Evolutionary conservation across 1,139 yeast genomes (phyloP).

Genomic region (Meyerozyma guilliermondii): DNA sequence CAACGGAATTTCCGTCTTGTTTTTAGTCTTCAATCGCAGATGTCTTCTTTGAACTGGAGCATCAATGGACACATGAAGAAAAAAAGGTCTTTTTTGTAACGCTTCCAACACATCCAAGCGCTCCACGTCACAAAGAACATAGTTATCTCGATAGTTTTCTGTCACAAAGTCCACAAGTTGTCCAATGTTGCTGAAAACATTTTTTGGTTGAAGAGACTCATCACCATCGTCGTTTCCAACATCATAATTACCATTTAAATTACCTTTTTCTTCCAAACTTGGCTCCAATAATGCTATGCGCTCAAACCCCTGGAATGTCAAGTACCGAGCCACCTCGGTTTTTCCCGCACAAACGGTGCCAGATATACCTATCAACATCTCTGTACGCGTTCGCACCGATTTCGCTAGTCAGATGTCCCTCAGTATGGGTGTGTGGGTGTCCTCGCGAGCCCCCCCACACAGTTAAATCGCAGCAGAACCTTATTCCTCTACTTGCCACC

Average conservation of each 20-base stretch:
- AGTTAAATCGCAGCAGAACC: background rate
- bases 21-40: constrained; percentile 30
- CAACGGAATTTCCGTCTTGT: constrained; percentile 14
- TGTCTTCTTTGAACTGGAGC: constrained; percentile 61
- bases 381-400: background rate
- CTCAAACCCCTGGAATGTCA: constrained; percentile 54
- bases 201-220: constrained; percentile 9
- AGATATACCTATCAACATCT: constrained; percentile 72
- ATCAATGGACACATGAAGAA: constrained; percentile 74
- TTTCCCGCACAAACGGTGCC: constrained; percentile 72
- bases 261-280: background rate
- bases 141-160: constrained; percentile 58
- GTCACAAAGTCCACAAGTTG: constrained; percentile 63
- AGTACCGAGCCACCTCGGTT: constrained; percentile 56
- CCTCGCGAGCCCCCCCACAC: background rate
- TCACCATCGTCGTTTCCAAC: background rate
- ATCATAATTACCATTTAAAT: background rate
- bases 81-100: constrained; percentile 75
- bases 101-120: constrained; percentile 39
- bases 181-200: constrained; percentile 28
- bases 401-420: background rate
- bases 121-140: constrained; percentile 53
- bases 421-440: background rate
- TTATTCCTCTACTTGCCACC: background rate
- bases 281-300: constrained; percentile 15